Evolutionary conservation across 2,329 filamentous ascomycete species (phyloP).

Genomic region (Epichloe coenophiala): DNA sequence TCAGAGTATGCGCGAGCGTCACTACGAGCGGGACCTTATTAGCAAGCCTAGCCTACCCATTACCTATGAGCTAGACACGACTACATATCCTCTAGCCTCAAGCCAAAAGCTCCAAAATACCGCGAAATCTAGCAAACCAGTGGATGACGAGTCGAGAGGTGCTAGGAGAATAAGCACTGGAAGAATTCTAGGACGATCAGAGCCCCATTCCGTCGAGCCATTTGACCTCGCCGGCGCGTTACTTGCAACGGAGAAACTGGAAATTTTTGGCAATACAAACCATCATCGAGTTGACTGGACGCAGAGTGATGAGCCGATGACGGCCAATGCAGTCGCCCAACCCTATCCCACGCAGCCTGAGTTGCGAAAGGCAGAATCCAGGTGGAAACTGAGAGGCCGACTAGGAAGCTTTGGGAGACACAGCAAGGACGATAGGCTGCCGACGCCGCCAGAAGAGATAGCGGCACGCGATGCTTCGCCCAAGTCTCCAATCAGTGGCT

Average conservation of each 20-base stretch:
- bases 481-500: conserved; percentile 23
- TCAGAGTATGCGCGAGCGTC: conserved; percentile 25
- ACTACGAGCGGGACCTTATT: conserved; percentile 29
- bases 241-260: neutral
- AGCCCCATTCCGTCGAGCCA: conserved; percentile 4
- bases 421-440: conserved; percentile 13
- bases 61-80: conserved; percentile 20
- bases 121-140: conserved; percentile 7
- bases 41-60: conserved; percentile 23
- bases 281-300: conserved; percentile 42
- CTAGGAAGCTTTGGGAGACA: conserved; percentile 22
- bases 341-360: conserved; percentile 10
- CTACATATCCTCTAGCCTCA: conserved; percentile 6
- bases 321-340: neutral
- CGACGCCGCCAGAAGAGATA: conserved; percentile 8
- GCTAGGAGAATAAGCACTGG: conserved; percentile 25
- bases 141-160: conserved; percentile 6
- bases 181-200: conserved; percentile 14
- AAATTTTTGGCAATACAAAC: conserved; percentile 9
- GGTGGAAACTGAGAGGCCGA: conserved; percentile 33
- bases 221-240: conserved; percentile 2
- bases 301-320: conserved; percentile 36
- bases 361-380: conserved; percentile 32
- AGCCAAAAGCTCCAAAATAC: conserved; percentile 20
- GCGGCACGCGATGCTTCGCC: conserved; percentile 8